These are phyloP conservation scores for Pseudocercospora cruenta DNA, from an alignment of 2,329 filamentous ascomycete species.

Conservation along the genomic window DNA sequence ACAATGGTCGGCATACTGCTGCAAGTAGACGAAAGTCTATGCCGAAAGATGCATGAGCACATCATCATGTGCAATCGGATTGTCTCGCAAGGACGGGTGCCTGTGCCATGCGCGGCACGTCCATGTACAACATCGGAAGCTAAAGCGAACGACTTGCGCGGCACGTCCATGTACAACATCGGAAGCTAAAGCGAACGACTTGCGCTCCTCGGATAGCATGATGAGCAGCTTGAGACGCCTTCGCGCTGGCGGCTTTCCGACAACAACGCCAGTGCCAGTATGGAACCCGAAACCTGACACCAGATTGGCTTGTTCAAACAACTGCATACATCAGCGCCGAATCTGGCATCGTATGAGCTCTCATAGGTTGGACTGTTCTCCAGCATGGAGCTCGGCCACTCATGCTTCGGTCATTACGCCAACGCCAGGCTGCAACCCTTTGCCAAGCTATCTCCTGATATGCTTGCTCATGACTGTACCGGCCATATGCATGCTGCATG, in stretches of 20 bases:
- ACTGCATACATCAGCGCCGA: too few relatives aligned
- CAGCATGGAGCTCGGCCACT: too few relatives aligned
- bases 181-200: not conserved
- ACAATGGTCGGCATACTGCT: not conserved
- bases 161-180: not conserved
- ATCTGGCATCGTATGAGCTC: too few relatives aligned
- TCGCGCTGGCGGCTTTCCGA: too few relatives aligned
- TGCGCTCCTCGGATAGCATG: not conserved
- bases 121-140: not conserved
- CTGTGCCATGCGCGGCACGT: not conserved
- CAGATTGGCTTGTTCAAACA: too few relatives aligned
- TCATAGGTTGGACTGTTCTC: too few relatives aligned
- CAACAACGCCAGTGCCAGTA: not conserved
- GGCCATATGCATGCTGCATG: too few relatives aligned
- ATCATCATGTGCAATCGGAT: not conserved
- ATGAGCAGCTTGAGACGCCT: not conserved
- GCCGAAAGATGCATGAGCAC: not conserved
- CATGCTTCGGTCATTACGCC: too few relatives aligned
- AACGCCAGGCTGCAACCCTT: too few relatives aligned
- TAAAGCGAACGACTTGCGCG: not conserved
- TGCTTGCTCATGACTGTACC: too few relatives aligned
- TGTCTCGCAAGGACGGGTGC: not conserved
- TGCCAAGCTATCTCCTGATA: too few relatives aligned
- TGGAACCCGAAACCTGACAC: too few relatives aligned
- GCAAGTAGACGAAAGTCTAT: slow-evolving; percentile 6